These are phyloP conservation scores for Fusarium sp. DNA, from an alignment of 2,329 filamentous ascomycete genomes.

Conservation along the genomic window DNA sequence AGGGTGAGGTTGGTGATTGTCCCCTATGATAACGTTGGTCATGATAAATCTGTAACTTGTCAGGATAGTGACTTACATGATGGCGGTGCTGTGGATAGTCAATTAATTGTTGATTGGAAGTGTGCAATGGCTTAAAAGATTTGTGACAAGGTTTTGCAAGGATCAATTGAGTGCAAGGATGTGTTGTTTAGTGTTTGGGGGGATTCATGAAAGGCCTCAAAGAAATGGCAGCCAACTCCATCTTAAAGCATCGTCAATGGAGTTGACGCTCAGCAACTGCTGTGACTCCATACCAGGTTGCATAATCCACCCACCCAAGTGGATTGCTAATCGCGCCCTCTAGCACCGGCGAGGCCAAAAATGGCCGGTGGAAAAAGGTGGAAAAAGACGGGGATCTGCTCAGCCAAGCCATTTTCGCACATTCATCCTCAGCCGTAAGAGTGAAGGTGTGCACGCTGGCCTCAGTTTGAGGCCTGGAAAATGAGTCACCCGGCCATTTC, in stretches of 20 bases:
- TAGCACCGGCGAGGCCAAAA: constrained; percentile 8
- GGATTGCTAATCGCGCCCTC: constrained; percentile 16
- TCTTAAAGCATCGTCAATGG: constrained; percentile 31
- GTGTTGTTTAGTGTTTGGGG: constrained; percentile 3
- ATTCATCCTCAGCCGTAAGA: not conserved
- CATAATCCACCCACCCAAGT: constrained; percentile 2
- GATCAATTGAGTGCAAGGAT: not conserved
- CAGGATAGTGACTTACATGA: constrained; percentile 38
- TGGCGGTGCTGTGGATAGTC: not conserved
- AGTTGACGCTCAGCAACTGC: not conserved
- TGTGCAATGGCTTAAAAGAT: not conserved
- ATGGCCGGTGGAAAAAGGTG: constrained; percentile 3
- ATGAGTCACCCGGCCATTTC: constrained; percentile 38
- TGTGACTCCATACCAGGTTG: constrained; percentile 11
- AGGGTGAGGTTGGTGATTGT: constrained; percentile 25
- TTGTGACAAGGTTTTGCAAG: not conserved
- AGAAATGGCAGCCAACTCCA: constrained; percentile 15
- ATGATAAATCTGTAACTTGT: not conserved
- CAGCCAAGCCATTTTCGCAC: constrained; percentile 1
- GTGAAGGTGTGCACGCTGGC: not conserved
- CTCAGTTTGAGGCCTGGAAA: constrained; percentile 4
- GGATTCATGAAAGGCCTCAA: constrained; percentile 8
- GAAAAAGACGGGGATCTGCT: not conserved
- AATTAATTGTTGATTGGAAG: not conserved
- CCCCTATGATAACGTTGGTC: constrained; percentile 36